Percentiles rank a stretch among this genome's conserved stretches.
These are phyloP conservation scores for Fusarium keratoplasticum DNA, from an alignment of 2,329 filamentous ascomycete species.

Conservation along the genomic window DNA sequence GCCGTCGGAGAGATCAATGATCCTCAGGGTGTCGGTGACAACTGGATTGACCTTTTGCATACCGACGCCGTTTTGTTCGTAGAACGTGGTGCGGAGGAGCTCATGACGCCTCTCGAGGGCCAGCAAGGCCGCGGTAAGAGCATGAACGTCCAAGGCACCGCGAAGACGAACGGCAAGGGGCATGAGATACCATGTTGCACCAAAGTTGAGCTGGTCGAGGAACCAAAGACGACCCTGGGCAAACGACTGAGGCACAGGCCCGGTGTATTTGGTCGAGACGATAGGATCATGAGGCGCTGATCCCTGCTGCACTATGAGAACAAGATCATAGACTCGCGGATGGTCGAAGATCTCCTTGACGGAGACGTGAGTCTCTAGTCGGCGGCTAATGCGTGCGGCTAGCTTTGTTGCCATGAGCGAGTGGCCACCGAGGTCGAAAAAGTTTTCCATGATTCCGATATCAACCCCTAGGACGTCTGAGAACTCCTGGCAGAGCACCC, in stretches of 20 bases:
- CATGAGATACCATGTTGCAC: conserved; percentile 13
- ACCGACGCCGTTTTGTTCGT: not conserved
- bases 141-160: conserved; percentile 5
- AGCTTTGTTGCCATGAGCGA: not conserved
- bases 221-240: conserved; percentile 32
- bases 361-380: not conserved
- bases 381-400: not conserved
- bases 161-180: conserved; percentile 12
- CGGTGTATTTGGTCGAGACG: not conserved
- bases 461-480: no score
- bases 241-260: conserved; percentile 21
- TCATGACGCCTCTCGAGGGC: conserved; percentile 23
- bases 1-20: not conserved
- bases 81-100: conserved; percentile 21
- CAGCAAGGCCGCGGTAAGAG: not conserved
- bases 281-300: not conserved
- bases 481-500: no score
- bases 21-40: not conserved
- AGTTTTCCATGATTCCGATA: not conserved
- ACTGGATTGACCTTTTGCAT: conserved; percentile 12
- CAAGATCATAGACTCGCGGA: not conserved
- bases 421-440: not conserved
- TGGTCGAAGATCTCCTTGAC: not conserved
- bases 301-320: not conserved
- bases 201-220: conserved; percentile 22